These are phyloP conservation scores for Coemansia sp. DNA, from an alignment of 371 early-diverging fungal genomes.

Conservation along the genomic window DNA sequence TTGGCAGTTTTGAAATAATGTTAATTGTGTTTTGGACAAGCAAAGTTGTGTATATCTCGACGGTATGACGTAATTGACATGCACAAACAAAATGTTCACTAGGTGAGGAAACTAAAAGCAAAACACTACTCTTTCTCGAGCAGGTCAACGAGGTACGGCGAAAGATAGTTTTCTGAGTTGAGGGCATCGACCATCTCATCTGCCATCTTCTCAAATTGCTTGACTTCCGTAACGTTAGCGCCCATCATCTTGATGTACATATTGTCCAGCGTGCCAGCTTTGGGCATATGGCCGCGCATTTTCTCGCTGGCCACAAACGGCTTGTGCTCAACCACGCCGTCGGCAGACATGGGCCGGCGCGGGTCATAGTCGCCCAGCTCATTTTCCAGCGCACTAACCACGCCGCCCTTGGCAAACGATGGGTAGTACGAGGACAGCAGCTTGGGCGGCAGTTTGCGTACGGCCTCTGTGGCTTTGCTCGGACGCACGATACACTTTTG, in stretches of 20 bases:
- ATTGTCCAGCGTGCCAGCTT: constrained; percentile 19
- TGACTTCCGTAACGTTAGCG: constrained; percentile 20
- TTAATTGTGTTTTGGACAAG: too few species aligned
- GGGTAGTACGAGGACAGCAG: constrained; percentile 31
- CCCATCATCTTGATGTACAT: constrained; percentile 40
- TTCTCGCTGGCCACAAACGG: constrained; percentile 20
- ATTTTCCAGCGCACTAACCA: constrained; percentile 24
- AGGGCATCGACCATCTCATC: constrained; percentile 29
- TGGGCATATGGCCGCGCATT: constrained; percentile 43
- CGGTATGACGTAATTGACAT: too few species aligned
- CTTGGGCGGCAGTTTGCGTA: constrained; percentile 27
- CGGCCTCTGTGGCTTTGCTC: constrained; percentile 15
- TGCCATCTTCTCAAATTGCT: constrained; percentile 21
- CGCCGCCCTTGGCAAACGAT: constrained; percentile 21
- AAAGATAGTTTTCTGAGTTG: constrained; percentile 42
- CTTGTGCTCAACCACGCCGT: neutral
- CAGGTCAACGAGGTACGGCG: constrained; percentile 35
- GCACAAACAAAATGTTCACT: neutral
- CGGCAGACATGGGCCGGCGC: constrained; percentile 31
- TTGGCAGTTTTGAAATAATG: too few species aligned
- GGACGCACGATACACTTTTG: constrained; percentile 31
- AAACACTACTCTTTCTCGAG: neutral
- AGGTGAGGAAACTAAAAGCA: neutral
- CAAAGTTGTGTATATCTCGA: too few species aligned
- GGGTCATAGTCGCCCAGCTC: constrained; percentile 27